Evolutionary conservation across 148 eudicot genomes (phyloP).

Genomic region (Vaccinium myrtillus): DNA sequence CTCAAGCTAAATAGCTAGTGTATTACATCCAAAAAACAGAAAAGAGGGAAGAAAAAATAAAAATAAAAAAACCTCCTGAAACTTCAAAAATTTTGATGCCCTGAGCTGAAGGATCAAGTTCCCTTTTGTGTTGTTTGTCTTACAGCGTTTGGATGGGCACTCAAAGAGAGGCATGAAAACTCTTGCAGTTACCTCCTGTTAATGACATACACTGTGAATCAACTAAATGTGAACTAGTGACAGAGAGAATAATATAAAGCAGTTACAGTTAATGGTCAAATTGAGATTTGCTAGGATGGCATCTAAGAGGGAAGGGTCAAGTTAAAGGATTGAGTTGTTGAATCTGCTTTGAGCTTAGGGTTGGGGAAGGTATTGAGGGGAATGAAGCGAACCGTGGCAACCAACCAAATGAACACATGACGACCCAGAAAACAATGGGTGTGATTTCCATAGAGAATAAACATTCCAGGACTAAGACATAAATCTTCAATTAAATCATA

Average conservation of each 20-base stretch:
- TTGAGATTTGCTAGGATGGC: not conserved
- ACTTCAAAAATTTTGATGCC: conserved; percentile 95
- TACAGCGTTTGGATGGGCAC: conserved; percentile 87
- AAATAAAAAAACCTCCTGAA: conserved; percentile 68
- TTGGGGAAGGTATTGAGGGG: not conserved
- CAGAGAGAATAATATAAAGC: not conserved
- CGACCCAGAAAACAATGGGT: not conserved
- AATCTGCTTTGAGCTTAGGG: not conserved
- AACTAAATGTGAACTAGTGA: not conserved
- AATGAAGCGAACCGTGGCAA: not conserved
- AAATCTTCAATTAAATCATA: not conserved
- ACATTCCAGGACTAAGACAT: not conserved
- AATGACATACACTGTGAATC: conserved; percentile 11
- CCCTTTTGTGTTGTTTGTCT: conserved; percentile 71
- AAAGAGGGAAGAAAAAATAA: not conserved
- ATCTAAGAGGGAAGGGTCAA: not conserved
- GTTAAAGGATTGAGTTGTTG: not conserved
- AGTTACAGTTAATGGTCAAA: not conserved
- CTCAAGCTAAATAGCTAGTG: not conserved
- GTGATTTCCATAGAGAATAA: not conserved
- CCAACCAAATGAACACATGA: not conserved
- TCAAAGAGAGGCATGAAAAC: conserved; percentile 94
- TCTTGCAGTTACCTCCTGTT: conserved; percentile 94
- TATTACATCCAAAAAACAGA: not conserved
- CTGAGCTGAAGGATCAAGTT: conserved; percentile 90